Evolutionary conservation across 2,329 filamentous ascomycete genomes (phyloP).

Genomic region (Elsinoe arachidis): DNA sequence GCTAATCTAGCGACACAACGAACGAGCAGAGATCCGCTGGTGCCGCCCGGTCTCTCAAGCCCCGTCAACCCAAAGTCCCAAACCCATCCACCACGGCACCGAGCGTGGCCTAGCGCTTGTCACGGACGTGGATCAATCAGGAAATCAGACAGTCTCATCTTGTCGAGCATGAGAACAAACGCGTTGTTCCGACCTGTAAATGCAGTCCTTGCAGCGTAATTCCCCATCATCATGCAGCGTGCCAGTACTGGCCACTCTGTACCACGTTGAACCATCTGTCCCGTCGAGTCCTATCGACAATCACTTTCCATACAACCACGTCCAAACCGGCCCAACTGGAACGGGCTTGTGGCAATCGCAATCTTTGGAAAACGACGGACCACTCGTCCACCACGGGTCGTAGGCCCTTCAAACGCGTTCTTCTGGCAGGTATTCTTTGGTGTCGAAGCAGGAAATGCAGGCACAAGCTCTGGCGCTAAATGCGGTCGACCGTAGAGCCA

Average conservation of each 20-base stretch:
- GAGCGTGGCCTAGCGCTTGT: conserved; percentile 6
- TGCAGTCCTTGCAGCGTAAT: too few relatives aligned
- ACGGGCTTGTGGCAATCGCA: conserved; percentile 5
- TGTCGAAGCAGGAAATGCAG: conserved; percentile 14
- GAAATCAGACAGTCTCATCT: conserved; percentile 12
- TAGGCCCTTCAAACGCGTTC: conserved; percentile 2
- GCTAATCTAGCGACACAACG: conserved; percentile 11
- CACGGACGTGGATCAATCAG: conserved; percentile 9
- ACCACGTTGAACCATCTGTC: background rate
- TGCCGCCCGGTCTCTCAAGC: conserved; percentile 3
- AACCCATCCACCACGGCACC: conserved; percentile 10
- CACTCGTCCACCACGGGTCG: conserved; percentile 4
- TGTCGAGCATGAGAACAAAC: background rate
- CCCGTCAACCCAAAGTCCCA: background rate
- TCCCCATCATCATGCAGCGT: too few relatives aligned
- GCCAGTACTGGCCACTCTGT: too few relatives aligned
- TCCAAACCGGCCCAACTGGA: background rate
- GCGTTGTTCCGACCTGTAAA: background rate
- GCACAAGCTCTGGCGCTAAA: conserved; percentile 12
- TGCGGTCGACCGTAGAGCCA: background rate
- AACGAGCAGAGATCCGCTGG: conserved; percentile 7
- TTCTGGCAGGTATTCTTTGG: background rate
- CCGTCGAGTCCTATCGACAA: background rate
- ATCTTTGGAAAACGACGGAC: conserved; percentile 11
- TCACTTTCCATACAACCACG: conserved; percentile 5